Evolutionary conservation across 805 yeast species (phyloP).

Genomic region (Kazachstania taianensis): DNA sequence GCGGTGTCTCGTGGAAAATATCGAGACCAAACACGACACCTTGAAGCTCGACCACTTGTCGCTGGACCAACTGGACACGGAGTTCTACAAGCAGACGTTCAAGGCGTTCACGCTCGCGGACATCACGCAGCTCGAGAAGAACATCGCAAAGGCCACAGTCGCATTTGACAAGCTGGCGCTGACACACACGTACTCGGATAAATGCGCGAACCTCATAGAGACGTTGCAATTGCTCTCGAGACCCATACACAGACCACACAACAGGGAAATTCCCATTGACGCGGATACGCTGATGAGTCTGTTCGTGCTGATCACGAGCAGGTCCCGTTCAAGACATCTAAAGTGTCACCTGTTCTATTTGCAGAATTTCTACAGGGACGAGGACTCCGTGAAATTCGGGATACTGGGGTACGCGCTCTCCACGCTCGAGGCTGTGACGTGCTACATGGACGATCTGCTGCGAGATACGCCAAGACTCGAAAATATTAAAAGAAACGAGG

Average conservation of each 20-base stretch:
- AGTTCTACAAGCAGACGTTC: conserved; percentile 31
- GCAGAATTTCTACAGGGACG: conserved; percentile 36
- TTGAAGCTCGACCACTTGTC: conserved; percentile 21
- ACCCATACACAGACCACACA: conserved; percentile 9
- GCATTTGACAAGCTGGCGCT: conserved; percentile 40
- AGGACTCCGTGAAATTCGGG: conserved; percentile 44
- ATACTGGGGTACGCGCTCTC: conserved; percentile 67
- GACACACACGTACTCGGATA: conserved; percentile 38
- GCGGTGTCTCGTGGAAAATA: conserved; percentile 31
- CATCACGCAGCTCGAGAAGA: conserved; percentile 31
- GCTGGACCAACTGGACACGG: conserved; percentile 36
- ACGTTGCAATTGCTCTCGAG: conserved; percentile 45
- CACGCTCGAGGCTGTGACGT: conserved; percentile 73
- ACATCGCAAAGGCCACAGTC: conserved; percentile 41
- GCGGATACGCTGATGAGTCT: conserved; percentile 77
- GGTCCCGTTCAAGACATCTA: conserved; percentile 47
- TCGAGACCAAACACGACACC: background rate
- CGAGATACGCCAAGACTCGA: background rate
- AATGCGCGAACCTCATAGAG: conserved; percentile 38
- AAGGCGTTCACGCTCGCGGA: conserved; percentile 21
- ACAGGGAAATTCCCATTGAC: conserved; percentile 34
- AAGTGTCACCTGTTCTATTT: conserved; percentile 60
- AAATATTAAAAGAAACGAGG: conserved; percentile 1
- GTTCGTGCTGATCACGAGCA: conserved; percentile 57
- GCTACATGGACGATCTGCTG: conserved; percentile 29